Base-by-base conservation (phyloP, 2,329 filamentous ascomycete genomes). In the Metarhizium sp. region DNA sequence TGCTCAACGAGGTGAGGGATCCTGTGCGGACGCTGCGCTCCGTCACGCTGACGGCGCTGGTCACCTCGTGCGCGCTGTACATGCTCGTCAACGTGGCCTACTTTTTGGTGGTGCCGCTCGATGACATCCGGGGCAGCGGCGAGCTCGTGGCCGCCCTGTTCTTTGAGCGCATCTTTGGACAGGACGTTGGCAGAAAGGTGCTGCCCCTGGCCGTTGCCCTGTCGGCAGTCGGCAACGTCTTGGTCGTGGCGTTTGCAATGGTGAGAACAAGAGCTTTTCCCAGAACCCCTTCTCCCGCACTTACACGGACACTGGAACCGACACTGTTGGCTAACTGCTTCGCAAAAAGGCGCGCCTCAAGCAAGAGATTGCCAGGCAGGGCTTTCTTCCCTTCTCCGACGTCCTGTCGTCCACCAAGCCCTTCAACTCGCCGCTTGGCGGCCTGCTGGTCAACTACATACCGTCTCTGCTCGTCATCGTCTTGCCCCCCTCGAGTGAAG, bases 351-450 rank as follows among this genome's bases (percentile, higher is more conserved):
- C 85, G 5, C 80, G 86, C 2, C 69, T 88, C 2, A 88, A 88
- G 61, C 85, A 89, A 64, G 86, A 90, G 64, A 82, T 90, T 54
- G 86, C 86, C 2, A 76, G 85, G 18, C 84, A 88, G 62, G 86
- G 87, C 0, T 83, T 90, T 55, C 73, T 90, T 0, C 86, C 87
- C 0, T 88, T 78, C 55, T 77, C 84, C 0, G 72, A 73, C 6
- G 58, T 80, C 1, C 70, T 88, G 0, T 82, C 86, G 0, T 85
- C 84, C 0, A 85, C 84, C 0, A 77, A 76, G 25, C 87, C 86
- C 0, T 88, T 88, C 61, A 77, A 79, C 45, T 81, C 86, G 0
- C 86, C 87, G 0, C 67, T 88, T 1, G 86, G 85, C 0, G 86
- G 85, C 0, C 75, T 90, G 0, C 67, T 89, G 3, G 75, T 89